Evolutionary conservation across 1,139 yeast species (phyloP).

Genomic region (Taphrina betulina): DNA sequence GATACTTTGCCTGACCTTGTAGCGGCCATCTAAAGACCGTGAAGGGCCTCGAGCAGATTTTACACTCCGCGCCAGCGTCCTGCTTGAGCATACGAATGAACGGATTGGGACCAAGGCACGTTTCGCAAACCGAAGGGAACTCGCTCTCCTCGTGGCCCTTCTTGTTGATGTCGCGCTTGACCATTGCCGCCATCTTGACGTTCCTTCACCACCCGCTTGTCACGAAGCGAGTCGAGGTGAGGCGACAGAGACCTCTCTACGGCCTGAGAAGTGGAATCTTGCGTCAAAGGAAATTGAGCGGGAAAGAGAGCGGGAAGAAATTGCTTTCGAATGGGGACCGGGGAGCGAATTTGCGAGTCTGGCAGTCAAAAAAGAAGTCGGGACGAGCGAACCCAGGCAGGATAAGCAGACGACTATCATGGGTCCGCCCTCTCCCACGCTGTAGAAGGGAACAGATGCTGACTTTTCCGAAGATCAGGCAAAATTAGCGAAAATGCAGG

Average conservation of each 20-base stretch:
- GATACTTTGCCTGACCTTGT: conserved; percentile 40
- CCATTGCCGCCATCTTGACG: conserved; percentile 29
- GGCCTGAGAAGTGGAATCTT: too few relatives aligned
- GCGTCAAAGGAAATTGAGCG: too few relatives aligned
- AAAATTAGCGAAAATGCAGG: conserved; percentile 47
- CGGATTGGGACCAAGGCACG: conserved; percentile 50
- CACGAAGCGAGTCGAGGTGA: too few relatives aligned
- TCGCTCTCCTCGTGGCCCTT: conserved; percentile 48
- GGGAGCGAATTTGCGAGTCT: too few relatives aligned
- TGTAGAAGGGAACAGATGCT: conserved; percentile 3
- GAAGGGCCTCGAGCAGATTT: conserved; percentile 77
- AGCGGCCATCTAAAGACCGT: conserved; percentile 72
- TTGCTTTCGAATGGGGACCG: too few relatives aligned
- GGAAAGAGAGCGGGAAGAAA: too few relatives aligned
- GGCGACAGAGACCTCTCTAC: too few relatives aligned
- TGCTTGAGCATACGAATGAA: conserved; percentile 72
- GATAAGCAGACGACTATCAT: conserved; percentile 2
- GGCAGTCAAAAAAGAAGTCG: too few relatives aligned
- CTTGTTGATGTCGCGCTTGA: conserved; percentile 42
- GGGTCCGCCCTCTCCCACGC: background rate
- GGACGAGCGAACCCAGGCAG: too few relatives aligned
- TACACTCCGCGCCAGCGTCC: conserved; percentile 64
- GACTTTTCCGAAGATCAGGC: conserved; percentile 36
- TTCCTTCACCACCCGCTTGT: too few relatives aligned
- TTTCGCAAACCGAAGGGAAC: conserved; percentile 47